Evolutionary conservation across 1,284 basidiomycete species (phyloP).

Genomic region (Papiliotrema terrestris): DNA sequence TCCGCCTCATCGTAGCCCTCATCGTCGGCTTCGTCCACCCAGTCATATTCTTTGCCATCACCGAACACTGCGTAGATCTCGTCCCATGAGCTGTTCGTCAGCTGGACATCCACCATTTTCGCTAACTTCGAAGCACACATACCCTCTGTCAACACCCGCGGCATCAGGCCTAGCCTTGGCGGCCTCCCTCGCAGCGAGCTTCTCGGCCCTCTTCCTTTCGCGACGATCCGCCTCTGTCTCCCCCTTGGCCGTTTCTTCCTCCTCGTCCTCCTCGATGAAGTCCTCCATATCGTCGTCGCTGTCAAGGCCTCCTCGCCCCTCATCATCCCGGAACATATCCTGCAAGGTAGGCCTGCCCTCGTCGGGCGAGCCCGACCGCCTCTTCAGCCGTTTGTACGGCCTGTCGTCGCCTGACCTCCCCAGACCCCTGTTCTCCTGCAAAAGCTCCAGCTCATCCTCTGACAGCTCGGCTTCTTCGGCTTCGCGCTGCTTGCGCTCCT

Average conservation of each 20-base stretch:
- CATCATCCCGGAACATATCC: conserved; percentile 47
- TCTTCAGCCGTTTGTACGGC: conserved; percentile 37
- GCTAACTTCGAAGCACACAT: no score
- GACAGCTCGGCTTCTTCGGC: conserved; percentile 49
- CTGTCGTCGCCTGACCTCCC: conserved; percentile 47
- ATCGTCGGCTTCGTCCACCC: conserved; percentile 72
- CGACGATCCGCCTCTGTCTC: conserved; percentile 72
- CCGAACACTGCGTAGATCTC: conserved; percentile 97
- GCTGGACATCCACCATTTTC: not conserved
- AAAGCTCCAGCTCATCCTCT: conserved; percentile 90
- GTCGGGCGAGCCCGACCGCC: conserved; percentile 49
- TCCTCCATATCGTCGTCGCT: conserved; percentile 64
- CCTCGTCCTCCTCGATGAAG: conserved; percentile 87
- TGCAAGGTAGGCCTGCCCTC: conserved; percentile 31
- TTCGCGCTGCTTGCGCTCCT: conserved; percentile 22
- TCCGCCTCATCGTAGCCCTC: conserved; percentile 68
- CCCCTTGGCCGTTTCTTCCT: conserved; percentile 53
- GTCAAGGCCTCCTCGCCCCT: conserved; percentile 31
- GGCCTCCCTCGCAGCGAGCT: conserved; percentile 64
- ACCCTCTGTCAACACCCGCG: conserved; percentile 83
- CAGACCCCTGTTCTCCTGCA: conserved; percentile 88
- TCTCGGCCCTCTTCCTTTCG: conserved; percentile 66
- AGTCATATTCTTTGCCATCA: conserved; percentile 93
- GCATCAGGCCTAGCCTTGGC: conserved; percentile 67
- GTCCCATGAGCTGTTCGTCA: conserved; percentile 74